Percentiles rank a stretch among this genome's conserved stretches.
Conservation (phyloP, 129 eudicot genomes). For the Lonicera japonica region DNA sequence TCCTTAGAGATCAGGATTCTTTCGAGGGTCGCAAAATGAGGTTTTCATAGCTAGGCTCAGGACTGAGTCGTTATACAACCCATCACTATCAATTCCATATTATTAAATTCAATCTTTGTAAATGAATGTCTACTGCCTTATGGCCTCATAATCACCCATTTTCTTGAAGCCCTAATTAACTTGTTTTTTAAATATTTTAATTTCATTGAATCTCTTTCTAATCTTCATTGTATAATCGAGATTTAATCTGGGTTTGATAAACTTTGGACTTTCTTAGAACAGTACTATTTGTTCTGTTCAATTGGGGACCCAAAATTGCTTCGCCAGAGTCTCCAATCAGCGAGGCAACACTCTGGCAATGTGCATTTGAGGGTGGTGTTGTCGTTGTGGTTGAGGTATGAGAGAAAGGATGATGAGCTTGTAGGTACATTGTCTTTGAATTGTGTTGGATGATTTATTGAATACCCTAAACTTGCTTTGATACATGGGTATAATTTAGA, state of each 20-base stretch:
- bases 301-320: slow-evolving; percentile 52
- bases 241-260: too few relatives aligned
- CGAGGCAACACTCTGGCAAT: slow-evolving; percentile 48
- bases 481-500: slow-evolving; percentile 25
- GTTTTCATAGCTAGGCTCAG: too few relatives aligned
- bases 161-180: slow-evolving; percentile 46
- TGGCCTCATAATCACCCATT: slow-evolving; percentile 34
- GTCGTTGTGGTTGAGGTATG: slow-evolving; percentile 59
- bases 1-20: too few relatives aligned
- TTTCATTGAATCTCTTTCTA: slow-evolving; percentile 35
- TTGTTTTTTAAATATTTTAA: slow-evolving; percentile 32
- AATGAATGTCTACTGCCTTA: slow-evolving; percentile 27
- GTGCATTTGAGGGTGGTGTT: slow-evolving; percentile 48
- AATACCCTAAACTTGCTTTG: slow-evolving; percentile 57
- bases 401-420: slow-evolving; percentile 67
- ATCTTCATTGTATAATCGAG: slow-evolving; percentile 30
- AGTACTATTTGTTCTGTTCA: slow-evolving; percentile 40
- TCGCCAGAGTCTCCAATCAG: too few relatives aligned
- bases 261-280: slow-evolving; percentile 38
- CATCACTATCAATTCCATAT: slow-evolving; percentile 39
- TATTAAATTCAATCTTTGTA: slow-evolving; percentile 13
- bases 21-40: too few relatives aligned
- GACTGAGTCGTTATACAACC: too few relatives aligned
- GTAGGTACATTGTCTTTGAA: slow-evolving; percentile 43
- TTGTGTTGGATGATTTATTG: slow-evolving; percentile 56